Evolutionary conservation across 2,329 filamentous ascomycete species (phyloP).

Genomic region (Cytospora chrysosperma): DNA sequence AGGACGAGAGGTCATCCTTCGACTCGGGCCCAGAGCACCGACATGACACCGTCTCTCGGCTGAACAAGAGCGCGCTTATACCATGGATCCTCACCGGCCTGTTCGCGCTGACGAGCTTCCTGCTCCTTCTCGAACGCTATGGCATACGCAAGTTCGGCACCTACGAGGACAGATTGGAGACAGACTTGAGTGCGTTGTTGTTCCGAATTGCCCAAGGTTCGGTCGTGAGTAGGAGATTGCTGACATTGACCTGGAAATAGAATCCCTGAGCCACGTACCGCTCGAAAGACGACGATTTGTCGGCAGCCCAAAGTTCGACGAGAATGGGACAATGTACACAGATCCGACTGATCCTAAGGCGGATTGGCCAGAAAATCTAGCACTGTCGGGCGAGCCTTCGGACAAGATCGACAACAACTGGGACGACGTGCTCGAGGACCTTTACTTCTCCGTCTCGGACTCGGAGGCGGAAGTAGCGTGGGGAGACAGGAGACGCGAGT

Average conservation of each 20-base stretch:
- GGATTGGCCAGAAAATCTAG: conserved; percentile 20
- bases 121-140: conserved; percentile 21
- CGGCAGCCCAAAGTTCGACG: conserved; percentile 21
- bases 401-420: conserved; percentile 22
- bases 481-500: conserved; percentile 17
- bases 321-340: conserved; percentile 22
- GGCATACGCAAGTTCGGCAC: conserved; percentile 19
- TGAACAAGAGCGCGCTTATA: conserved; percentile 16
- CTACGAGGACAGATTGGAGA: conserved; percentile 19
- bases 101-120: conserved; percentile 21
- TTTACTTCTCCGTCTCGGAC: conserved; percentile 22
- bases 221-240: not conserved
- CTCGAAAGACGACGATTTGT: conserved; percentile 17
- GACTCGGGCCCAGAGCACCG: conserved; percentile 2
- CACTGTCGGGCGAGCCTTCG: conserved; percentile 12
- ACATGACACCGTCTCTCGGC: not conserved
- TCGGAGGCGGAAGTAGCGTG: conserved; percentile 19
- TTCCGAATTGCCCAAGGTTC: too few relatives aligned
- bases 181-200: conserved; percentile 19
- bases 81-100: conserved; percentile 22
- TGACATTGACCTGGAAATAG: not conserved
- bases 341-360: conserved; percentile 3
- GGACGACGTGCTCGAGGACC: conserved; percentile 20
- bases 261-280: conserved; percentile 13
- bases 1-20: conserved; percentile 2